Conservation (phyloP, 352 stramenopile genomes). For the Pythium vanterpoolii region DNA sequence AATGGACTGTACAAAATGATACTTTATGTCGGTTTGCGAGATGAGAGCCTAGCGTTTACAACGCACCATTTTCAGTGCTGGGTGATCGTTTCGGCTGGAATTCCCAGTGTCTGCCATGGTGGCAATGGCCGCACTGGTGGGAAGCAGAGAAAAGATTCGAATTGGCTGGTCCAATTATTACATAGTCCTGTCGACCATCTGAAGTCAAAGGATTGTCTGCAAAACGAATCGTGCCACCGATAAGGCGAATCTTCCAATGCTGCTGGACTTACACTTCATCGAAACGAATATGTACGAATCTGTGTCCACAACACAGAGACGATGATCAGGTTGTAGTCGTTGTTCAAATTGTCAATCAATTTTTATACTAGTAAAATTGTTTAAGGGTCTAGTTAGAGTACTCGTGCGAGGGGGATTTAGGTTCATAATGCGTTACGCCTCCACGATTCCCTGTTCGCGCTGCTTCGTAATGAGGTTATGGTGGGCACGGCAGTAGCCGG, state of each 20-base stretch:
- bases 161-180: not conserved
- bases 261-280: too few species aligned
- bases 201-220: not conserved
- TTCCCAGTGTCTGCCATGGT: not conserved
- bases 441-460: constrained; percentile 13
- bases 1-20: too few species aligned
- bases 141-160: not conserved
- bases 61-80: not conserved
- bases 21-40: not conserved
- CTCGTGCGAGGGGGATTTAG: not conserved
- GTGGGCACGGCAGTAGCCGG: constrained; percentile 78
- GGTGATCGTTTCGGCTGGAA: not conserved
- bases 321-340: too few species aligned
- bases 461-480: constrained; percentile 35
- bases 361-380: too few species aligned
- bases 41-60: not conserved
- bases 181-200: not conserved
- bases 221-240: not conserved
- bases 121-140: not conserved
- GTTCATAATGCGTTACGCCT: not conserved
- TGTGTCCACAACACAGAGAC: too few species aligned
- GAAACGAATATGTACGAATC: too few species aligned
- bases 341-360: too few species aligned
- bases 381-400: not conserved
- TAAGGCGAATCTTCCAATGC: not conserved